Evolutionary conservation across 1,284 basidiomycete species (phyloP), one percentile per base, ranked within the genome.

Genomic region (Cerrena zonata): DNA sequence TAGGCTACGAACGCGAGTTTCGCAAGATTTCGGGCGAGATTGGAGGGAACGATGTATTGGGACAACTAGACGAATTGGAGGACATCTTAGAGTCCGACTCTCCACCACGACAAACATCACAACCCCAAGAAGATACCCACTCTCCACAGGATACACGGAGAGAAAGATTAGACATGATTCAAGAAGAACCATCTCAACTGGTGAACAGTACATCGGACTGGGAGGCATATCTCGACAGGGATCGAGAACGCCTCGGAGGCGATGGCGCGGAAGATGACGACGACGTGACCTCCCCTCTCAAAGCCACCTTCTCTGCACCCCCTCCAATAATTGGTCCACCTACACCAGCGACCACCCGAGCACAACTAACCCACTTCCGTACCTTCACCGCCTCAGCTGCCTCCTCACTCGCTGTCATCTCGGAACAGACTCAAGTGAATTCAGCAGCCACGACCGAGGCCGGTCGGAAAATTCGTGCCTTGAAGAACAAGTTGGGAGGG

Each of bases 351-450:
- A 75, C 69, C 18, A 74, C 80, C 0, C 71, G 85, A 34, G 71
- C 79, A 0, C 81, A 85, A 55, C 71, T 91, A 45, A 73, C 81
- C 1, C 78, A 88, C 58, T 70, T 90, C 50, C 84, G 88, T 36
- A 76, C 81, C 22, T 78, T 82, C 61, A 90, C 87, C 0, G 69
- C 81, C 15, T 83, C 85, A 3, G 77, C 90, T 42, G 80, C 84
- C 38, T 70, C 81, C n/a, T 86, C 87, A 5, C 76, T 91, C 36
- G 77, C 81, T 2, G 79, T 80, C 30, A 80, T 91, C 56, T 89
- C 87, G n/a, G 88, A 91, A 61, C 88, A 91, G 53, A 86, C 87
- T 7, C 88, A 91, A 64, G 86, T 90, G 45, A 89, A 89, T 59
- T 81, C 85, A 18, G 89, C 85, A 0, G 85, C 84, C 2, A 88